These are phyloP conservation scores for Glaciozyma martinii DNA, from an alignment of 768 basidiomycete genomes.

Conservation along the genomic window DNA sequence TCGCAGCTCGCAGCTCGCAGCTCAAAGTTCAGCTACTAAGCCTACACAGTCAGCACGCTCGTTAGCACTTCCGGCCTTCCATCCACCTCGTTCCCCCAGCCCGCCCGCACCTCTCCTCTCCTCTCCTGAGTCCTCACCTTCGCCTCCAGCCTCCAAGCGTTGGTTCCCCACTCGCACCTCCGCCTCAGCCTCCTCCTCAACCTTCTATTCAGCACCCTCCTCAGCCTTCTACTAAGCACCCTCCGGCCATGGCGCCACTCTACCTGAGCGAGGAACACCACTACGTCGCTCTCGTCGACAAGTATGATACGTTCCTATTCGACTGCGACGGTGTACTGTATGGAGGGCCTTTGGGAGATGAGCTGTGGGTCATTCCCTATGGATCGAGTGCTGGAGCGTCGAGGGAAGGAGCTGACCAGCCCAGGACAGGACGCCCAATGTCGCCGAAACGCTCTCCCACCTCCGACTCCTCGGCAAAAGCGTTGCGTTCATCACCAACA, in stretches of 20 bases:
- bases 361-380: not conserved
- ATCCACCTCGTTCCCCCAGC: no score
- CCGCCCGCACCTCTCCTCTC: no score
- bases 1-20: no score
- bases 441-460: conserved; percentile 19
- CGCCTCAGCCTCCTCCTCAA: no score
- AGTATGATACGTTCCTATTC: conserved; percentile 40
- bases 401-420: not conserved
- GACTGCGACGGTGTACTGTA: conserved; percentile 45
- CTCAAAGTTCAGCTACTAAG: no score
- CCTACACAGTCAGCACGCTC: no score
- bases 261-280: not conserved
- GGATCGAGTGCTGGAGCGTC: not conserved
- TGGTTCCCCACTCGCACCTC: no score
- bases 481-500: conserved; percentile 52
- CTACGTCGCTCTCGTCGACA: conserved; percentile 29
- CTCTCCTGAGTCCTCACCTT: no score
- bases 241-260: not conserved
- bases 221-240: no score
- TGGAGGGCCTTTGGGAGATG: conserved; percentile 35
- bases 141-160: no score
- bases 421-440: conserved; percentile 3
- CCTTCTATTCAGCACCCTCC: no score
- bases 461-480: conserved; percentile 47
- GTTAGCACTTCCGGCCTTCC: no score